Conservation (phyloP, 1,284 basidiomycete species). For the Xerocomus tenax region DNA sequence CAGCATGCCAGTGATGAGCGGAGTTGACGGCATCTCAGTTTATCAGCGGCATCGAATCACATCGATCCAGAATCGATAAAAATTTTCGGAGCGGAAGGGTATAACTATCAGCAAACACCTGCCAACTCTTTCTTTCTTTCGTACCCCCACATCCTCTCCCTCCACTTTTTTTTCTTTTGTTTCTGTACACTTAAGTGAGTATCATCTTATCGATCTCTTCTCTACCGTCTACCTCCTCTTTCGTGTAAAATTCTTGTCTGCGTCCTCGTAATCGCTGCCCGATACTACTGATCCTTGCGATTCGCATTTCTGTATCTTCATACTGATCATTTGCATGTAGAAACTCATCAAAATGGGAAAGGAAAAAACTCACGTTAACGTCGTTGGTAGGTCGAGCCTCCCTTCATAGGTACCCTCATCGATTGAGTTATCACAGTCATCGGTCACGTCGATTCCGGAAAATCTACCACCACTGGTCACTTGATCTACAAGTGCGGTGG, state of each 20-base stretch:
- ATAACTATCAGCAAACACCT: constrained; percentile 52
- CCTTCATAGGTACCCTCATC: constrained; percentile 7
- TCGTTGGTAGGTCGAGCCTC: constrained; percentile 62
- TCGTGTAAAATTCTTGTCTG: constrained; percentile 4
- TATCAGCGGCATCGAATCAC: constrained; percentile 39
- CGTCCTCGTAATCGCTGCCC: constrained; percentile 15
- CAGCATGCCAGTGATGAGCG: constrained; percentile 16
- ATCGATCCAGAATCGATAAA: constrained; percentile 54
- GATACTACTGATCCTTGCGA: constrained; percentile 26
- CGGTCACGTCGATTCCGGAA: constrained; percentile 95
- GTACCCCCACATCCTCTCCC: constrained; percentile 44
- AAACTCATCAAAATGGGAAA: constrained; percentile 75
- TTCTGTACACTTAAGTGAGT: constrained; percentile 43
- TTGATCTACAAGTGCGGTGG: constrained; percentile 99
- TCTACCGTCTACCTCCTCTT: constrained; percentile 1
- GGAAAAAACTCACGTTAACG: constrained; percentile 84
- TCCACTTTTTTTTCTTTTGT: constrained; percentile 30
- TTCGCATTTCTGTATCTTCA: constrained; percentile 6
- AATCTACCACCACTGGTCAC: constrained; percentile 99
- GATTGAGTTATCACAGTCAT: constrained; percentile 61
- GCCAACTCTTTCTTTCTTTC: constrained; percentile 37
- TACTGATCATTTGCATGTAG: constrained; percentile 32
- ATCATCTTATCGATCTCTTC: background rate
- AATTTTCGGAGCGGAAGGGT: constrained; percentile 41
- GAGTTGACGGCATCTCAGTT: constrained; percentile 31